Evolutionary conservation across 148 eudicot genomes (phyloP).

Genomic region (Simmondsia chinensis): DNA sequence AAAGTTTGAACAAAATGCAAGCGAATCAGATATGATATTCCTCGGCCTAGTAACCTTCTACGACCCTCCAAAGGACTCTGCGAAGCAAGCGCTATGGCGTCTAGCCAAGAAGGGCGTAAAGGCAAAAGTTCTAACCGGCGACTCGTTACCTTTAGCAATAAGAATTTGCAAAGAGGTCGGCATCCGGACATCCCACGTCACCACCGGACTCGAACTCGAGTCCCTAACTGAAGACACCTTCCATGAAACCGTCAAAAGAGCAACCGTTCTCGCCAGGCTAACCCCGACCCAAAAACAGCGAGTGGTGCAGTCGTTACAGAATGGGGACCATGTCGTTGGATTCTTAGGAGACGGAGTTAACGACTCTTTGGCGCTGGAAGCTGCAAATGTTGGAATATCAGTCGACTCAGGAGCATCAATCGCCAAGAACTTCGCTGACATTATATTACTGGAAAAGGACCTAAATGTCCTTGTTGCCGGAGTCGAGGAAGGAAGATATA

Average conservation of each 20-base stretch:
- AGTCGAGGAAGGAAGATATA: constrained; percentile 32
- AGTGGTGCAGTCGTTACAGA: constrained; percentile 35
- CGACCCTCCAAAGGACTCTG: constrained; percentile 45
- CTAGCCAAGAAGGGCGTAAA: constrained; percentile 40
- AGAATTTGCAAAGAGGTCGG: constrained; percentile 44
- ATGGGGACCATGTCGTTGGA: constrained; percentile 34
- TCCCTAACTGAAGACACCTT: constrained; percentile 23
- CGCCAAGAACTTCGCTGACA: constrained; percentile 38
- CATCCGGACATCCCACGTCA: constrained; percentile 27
- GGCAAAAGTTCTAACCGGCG: constrained; percentile 44
- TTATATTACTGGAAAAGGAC: constrained; percentile 41
- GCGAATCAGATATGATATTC: constrained; percentile 32
- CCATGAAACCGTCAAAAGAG: constrained; percentile 32
- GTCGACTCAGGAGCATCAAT: constrained; percentile 40
- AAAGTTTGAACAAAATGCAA: constrained; percentile 6
- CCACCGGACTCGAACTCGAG: constrained; percentile 42
- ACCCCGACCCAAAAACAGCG: constrained; percentile 43
- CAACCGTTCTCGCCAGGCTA: constrained; percentile 40
- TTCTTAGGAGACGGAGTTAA: constrained; percentile 46
- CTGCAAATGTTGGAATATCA: constrained; percentile 42
- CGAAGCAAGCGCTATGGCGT: constrained; percentile 42
- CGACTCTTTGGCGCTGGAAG: constrained; percentile 39
- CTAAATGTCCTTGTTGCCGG: constrained; percentile 42
- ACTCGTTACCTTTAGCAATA: constrained; percentile 37
- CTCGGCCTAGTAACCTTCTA: constrained; percentile 35